Percentiles rank a stretch among this genome's conserved stretches.
Conservation (phyloP, 352 stramenopile genomes). For the Globisporangium spinosum region DNA sequence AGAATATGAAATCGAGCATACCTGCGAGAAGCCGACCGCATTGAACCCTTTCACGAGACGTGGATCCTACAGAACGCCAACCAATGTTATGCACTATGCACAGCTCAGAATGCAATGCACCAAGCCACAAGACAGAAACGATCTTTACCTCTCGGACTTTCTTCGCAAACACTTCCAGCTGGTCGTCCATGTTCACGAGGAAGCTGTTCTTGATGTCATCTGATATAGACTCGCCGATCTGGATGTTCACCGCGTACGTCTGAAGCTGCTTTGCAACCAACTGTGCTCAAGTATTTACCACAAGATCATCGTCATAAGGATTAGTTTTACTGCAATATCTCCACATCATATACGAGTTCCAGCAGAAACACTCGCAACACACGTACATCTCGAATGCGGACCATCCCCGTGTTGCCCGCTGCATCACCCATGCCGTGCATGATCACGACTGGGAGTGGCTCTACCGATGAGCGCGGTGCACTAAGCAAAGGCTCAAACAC, state of each 20-base stretch:
- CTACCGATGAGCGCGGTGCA: constrained; percentile 10
- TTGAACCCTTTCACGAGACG: constrained; percentile 90
- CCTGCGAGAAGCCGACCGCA: constrained; percentile 91
- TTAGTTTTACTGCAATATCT: background rate
- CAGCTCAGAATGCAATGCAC: background rate
- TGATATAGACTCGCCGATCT: constrained; percentile 75
- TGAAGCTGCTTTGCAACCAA: constrained; percentile 70
- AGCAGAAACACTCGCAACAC: background rate
- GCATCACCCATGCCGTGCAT: constrained; percentile 95
- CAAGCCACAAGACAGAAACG: background rate
- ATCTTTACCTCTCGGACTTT: constrained; percentile 55
- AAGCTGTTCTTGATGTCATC: constrained; percentile 93
- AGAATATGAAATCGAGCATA: constrained; percentile 13
- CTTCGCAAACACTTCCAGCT: constrained; percentile 88
- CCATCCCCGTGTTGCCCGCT: constrained; percentile 89
- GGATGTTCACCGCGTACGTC: constrained; percentile 86
- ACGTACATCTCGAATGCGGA: constrained; percentile 67
- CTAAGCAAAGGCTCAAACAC: constrained; percentile 32
- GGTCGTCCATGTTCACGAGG: constrained; percentile 90
- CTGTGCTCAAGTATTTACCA: constrained; percentile 21
- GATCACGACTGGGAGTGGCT: constrained; percentile 64
- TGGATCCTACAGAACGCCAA: constrained; percentile 44
- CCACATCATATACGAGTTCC: background rate
- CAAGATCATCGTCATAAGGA: background rate
- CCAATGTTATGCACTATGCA: background rate